These are phyloP conservation scores for Pseudonectria buxi DNA, from an alignment of 2,329 filamentous ascomycete genomes.

Conservation along the genomic window DNA sequence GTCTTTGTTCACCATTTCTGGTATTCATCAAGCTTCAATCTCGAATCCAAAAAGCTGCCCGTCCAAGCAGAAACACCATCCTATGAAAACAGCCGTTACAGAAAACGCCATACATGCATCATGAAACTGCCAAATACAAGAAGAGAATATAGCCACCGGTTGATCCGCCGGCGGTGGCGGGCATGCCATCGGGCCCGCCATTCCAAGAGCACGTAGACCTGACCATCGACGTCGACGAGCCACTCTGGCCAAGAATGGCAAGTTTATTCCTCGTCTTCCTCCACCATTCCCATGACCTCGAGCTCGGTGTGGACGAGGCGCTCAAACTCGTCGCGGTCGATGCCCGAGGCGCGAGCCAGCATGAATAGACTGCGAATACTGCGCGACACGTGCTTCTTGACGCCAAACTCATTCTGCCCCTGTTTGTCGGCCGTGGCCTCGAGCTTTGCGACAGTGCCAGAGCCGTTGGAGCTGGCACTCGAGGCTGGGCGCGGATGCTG, in stretches of 20 bases:
- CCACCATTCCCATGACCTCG: constrained; percentile 62
- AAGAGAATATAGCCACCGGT: not conserved
- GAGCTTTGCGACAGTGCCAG: constrained; percentile 53
- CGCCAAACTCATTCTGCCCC: constrained; percentile 61
- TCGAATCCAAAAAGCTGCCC: not conserved
- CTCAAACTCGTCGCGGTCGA: constrained; percentile 69
- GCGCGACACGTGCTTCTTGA: constrained; percentile 72
- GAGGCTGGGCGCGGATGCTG: constrained; percentile 54
- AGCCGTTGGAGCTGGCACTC: constrained; percentile 50
- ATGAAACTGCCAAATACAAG: constrained; percentile 1
- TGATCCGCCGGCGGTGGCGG: too few relatives aligned
- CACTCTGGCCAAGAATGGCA: too few relatives aligned
- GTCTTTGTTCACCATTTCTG: not conserved
- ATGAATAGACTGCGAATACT: constrained; percentile 71
- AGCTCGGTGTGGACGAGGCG: constrained; percentile 64
- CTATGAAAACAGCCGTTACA: not conserved
- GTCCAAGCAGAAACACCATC: not conserved
- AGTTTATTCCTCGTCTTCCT: constrained; percentile 38
- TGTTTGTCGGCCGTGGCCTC: constrained; percentile 50
- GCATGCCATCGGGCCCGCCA: too few relatives aligned
- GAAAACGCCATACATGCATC: constrained; percentile 19
- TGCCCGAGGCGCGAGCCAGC: constrained; percentile 63
- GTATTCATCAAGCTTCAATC: not conserved
- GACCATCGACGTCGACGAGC: too few relatives aligned
- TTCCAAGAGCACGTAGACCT: too few relatives aligned